Evolutionary conservation across 2,329 filamentous ascomycete genomes (phyloP), one percentile per base, ranked within the genome.

Genomic region (Lachnellula subtilissima): DNA sequence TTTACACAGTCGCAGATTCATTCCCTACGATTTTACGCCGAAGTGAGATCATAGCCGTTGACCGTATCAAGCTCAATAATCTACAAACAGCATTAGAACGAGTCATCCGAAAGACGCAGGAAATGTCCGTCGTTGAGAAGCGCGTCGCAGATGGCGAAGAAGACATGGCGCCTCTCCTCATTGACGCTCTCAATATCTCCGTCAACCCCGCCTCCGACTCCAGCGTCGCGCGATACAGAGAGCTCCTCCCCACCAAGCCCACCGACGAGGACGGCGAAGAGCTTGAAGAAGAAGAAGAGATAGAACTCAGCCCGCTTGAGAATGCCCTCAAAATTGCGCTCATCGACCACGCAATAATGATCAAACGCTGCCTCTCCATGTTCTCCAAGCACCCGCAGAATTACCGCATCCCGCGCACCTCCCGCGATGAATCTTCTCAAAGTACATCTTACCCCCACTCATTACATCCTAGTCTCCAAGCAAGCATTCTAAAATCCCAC

Each of bases 1-100:
- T 97, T 1, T 96, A 91, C 70, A 88, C 85, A 0, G 93, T 91
- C 0, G 86, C 86, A 0, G 92, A 97, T 65, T 74, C 86, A 0
- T 97, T 97, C 74, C 94, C 93, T 0, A 97, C 92, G 1, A 95
- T 97, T 49, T 76, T 97, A 25, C 84, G 91, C 35, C 84, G 92
- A 54, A 96, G 90, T 64, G 92, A 97, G 73, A 88, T 97, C 58
- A 74, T 95, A 14, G 77, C 83, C 6, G 78, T 82, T 1, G 81
- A 86, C 17, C 85, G 87, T 7, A 49, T 67, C 17, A 79, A 79
- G 11, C 77, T 97, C 25, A 82, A 81, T 35, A 85, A 92, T 6
- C 78, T 94, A 56, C 88, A 97, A 72, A 92, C 91, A n/a, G 93
- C 88, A 0, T 78, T 97, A 58, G 93, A 97, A 70, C 86, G 93